Conservation (phyloP, 257 asterid species). For the Solanum sejunctum region DNA sequence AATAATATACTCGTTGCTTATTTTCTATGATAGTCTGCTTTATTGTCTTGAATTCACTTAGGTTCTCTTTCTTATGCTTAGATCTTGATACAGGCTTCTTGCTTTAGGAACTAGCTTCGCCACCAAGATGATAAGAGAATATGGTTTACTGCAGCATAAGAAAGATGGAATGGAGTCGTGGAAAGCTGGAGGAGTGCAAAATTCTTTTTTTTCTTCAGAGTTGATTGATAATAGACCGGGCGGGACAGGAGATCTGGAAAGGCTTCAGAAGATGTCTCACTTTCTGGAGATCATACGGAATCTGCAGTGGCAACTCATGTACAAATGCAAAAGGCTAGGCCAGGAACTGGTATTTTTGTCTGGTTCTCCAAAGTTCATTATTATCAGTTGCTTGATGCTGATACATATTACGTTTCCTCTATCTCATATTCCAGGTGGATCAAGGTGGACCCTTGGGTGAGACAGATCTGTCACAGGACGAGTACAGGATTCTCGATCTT, state of each 20-base stretch:
- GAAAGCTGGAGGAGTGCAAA: conserved; percentile 24
- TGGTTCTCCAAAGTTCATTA: conserved; percentile 9
- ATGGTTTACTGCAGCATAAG: conserved; percentile 59
- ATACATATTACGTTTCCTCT: not conserved
- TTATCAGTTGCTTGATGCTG: not conserved
- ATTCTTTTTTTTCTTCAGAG: conserved; percentile 16
- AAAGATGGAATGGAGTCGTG: conserved; percentile 30
- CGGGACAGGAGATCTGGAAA: conserved; percentile 30
- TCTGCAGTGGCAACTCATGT: conserved; percentile 55
- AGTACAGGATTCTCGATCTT: conserved; percentile 28
- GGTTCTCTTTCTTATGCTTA: conserved; percentile 4
- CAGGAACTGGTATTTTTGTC: conserved; percentile 36
- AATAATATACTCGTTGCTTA: not conserved
- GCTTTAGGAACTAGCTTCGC: conserved; percentile 70
- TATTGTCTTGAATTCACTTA: conserved; percentile 1
- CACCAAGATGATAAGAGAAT: conserved; percentile 53
- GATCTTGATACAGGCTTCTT: conserved; percentile 74
- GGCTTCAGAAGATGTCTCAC: conserved; percentile 62
- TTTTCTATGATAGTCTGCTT: conserved; percentile 3
- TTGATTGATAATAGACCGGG: conserved; percentile 27
- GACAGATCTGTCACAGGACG: conserved; percentile 42
- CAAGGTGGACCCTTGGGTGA: conserved; percentile 25
- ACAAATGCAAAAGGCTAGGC: conserved; percentile 61
- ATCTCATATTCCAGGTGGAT: conserved; percentile 33
- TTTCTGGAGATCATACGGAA: conserved; percentile 61